A percentile compares a stretch with the other conserved stretches of the same genome.
phyloP scores from a whole-genome alignment of 129 eudicot genomes.

The Escallonia rubra region DNA sequence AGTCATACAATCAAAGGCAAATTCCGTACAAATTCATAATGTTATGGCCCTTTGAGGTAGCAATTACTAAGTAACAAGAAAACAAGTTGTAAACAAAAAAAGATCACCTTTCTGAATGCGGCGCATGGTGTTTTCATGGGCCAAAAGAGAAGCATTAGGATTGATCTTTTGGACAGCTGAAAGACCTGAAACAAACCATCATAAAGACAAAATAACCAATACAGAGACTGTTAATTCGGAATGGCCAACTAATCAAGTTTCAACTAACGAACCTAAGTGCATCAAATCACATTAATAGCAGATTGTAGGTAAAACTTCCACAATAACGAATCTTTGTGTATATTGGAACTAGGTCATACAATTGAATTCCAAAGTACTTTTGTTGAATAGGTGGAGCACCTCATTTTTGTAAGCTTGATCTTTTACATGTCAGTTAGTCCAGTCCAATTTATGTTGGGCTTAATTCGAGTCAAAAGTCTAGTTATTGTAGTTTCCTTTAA shows the following conservation, averaged over 20 bases:
- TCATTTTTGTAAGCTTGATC: too few relatives aligned
- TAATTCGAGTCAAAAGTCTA: too few relatives aligned
- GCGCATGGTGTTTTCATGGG: conserved; percentile 67
- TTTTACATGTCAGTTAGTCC: too few relatives aligned
- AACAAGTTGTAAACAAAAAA: not conserved
- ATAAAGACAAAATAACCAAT: conserved; percentile 18
- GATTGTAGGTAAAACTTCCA: not conserved
- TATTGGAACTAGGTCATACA: too few relatives aligned
- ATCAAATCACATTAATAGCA: not conserved
- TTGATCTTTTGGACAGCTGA: conserved; percentile 72
- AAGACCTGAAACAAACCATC: conserved; percentile 56
- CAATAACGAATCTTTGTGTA: too few relatives aligned
- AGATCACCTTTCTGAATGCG: conserved; percentile 64
- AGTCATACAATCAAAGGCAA: too few relatives aligned
- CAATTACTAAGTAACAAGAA: not conserved
- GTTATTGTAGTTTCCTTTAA: too few relatives aligned
- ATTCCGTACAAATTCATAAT: too few relatives aligned
- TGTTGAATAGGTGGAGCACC: too few relatives aligned
- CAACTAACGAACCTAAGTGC: not conserved
- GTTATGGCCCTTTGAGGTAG: not conserved
- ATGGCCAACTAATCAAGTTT: not conserved
- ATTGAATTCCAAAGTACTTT: too few relatives aligned
- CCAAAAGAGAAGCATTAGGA: conserved; percentile 83
- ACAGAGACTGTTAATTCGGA: not conserved
- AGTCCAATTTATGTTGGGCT: too few relatives aligned